These are phyloP conservation scores for Rozella allomycis DNA, from an alignment of 371 early-diverging fungal genomes.

Conservation along the genomic window DNA sequence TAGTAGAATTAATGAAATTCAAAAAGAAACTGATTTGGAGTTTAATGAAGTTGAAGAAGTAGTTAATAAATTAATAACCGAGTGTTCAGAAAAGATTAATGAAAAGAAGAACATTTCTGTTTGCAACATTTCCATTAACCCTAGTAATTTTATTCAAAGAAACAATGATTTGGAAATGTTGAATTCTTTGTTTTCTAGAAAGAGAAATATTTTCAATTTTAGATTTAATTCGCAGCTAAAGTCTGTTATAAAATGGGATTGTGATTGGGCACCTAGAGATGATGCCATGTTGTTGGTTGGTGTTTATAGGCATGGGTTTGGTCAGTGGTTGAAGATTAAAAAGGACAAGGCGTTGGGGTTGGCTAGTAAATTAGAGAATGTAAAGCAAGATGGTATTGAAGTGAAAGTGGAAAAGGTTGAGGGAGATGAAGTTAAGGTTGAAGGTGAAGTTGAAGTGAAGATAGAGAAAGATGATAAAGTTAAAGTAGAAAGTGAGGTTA, in stretches of 20 bases:
- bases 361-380: conserved; percentile 37
- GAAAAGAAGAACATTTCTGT: no score
- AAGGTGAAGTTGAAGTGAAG: background rate
- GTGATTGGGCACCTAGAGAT: conserved; percentile 70
- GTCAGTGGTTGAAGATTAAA: conserved; percentile 68
- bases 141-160: no score
- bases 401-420: background rate
- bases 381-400: background rate
- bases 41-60: conserved; percentile 57
- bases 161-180: background rate
- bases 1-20: conserved; percentile 41
- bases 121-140: no score
- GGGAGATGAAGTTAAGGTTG: background rate
- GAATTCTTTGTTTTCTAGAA: background rate
- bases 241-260: conserved; percentile 63
- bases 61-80: no score
- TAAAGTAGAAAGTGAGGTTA: conserved; percentile 9
- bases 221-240: conserved; percentile 45
- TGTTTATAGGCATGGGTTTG: conserved; percentile 78
- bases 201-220: conserved; percentile 12
- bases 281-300: conserved; percentile 90
- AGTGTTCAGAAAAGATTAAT: no score
- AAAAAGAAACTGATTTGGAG: conserved; percentile 9
- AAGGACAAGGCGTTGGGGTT: conserved; percentile 52
- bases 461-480: conserved; percentile 1